phyloP scores from a whole-genome alignment of 169 alveolate species.

The Plasmodium reichenowi region DNA sequence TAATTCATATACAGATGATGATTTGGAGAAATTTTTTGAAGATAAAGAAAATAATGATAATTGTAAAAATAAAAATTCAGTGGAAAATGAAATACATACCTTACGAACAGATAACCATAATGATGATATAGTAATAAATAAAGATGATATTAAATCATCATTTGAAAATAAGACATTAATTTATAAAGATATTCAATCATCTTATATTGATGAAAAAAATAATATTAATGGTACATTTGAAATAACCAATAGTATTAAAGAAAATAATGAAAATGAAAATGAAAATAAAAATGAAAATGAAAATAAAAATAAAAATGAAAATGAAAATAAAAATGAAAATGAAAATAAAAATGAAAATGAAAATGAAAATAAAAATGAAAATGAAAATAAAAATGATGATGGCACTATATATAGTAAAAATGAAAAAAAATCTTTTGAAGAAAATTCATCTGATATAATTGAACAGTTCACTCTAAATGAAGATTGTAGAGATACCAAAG shows the following conservation, averaged over 20 bases:
- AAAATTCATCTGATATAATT: background rate
- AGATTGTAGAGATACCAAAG: background rate
- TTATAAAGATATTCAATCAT: no score
- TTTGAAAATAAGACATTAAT: background rate
- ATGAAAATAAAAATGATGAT: no score
- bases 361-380: no score
- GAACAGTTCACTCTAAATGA: slow-evolving; percentile 27
- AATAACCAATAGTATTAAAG: no score
- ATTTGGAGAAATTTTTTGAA: slow-evolving; percentile 61
- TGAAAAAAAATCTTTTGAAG: slow-evolving; percentile 9
- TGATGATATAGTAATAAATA: background rate
- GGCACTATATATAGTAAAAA: no score
- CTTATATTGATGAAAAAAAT: no score
- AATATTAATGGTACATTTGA: no score
- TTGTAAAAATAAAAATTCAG: background rate
- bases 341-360: no score
- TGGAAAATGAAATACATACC: background rate
- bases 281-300: no score
- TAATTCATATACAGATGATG: slow-evolving; percentile 62
- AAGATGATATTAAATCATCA: background rate
- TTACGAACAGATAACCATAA: background rate
- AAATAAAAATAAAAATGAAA: no score
- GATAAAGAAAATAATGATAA: slow-evolving; percentile 38
- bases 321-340: no score
- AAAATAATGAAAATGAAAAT: no score